These are phyloP conservation scores for Cryptosporidium xiaoi DNA, from an alignment of 169 alveolate genomes.

Conservation along the genomic window DNA sequence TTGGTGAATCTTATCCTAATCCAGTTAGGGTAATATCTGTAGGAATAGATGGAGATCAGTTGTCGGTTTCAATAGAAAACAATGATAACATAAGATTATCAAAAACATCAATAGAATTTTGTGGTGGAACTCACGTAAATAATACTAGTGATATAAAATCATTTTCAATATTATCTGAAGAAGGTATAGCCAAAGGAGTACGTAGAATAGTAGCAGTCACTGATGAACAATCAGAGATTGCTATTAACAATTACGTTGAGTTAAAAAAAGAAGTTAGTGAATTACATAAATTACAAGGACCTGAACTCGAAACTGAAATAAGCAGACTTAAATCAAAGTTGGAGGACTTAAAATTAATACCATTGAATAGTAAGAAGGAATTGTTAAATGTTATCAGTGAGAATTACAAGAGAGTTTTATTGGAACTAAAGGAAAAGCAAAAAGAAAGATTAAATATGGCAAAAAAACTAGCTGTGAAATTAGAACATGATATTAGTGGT, in stretches of 20 bases:
- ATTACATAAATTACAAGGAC: constrained; percentile 34
- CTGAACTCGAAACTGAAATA: constrained; percentile 33
- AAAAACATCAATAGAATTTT: constrained; percentile 86
- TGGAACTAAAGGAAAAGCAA: constrained; percentile 41
- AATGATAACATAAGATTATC: constrained; percentile 64
- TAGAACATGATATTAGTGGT: not conserved
- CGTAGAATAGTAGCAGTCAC: constrained; percentile 89
- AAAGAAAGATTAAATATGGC: constrained; percentile 58
- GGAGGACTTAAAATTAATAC: constrained; percentile 46
- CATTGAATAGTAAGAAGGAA: constrained; percentile 20
- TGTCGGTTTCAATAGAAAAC: constrained; percentile 4
- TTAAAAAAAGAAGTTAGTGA: constrained; percentile 75
- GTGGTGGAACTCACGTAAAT: constrained; percentile 93
- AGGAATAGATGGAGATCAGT: constrained; percentile 80
- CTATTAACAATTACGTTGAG: constrained; percentile 78
- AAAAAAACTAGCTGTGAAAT: constrained; percentile 28
- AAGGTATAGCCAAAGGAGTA: constrained; percentile 91
- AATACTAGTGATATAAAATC: constrained; percentile 81
- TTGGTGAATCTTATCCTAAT: constrained; percentile 93
- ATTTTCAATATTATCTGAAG: constrained; percentile 82
- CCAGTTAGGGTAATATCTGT: constrained; percentile 92
- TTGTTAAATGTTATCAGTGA: constrained; percentile 16
- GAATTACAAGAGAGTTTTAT: constrained; percentile 25
- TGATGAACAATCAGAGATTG: constrained; percentile 82
- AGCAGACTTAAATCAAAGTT: not conserved